Base-by-base conservation (phyloP, 768 basidiomycete species). In the Podaxis sp. region DNA sequence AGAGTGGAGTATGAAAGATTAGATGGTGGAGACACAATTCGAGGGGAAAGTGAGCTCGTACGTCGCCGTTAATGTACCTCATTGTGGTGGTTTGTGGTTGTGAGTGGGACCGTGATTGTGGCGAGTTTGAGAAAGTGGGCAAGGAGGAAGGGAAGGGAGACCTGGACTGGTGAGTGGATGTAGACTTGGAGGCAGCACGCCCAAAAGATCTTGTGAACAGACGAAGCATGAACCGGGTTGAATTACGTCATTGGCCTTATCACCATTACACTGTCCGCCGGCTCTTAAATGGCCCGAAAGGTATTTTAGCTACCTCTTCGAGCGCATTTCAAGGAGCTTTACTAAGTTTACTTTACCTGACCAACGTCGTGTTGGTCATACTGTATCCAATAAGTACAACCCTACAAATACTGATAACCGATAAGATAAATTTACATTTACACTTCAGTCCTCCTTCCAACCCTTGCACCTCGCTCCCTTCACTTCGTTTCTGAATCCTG, bases 51-150 rank as follows among this genome's bases (percentile, higher is more conserved):
- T 40, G 57, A 51, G 55, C 42, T 26, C 68, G 39, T 70, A 72
- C 73, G 64, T 71, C 67, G 44, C 64, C 58, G 38, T 65, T 67
- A 8, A 72, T 72, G 60, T 72, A 72, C 22, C 64, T 66, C 48
- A 68, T 56, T 64, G 48, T 67, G 52, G 6, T 42, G 13, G 42
- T 2, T 24, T 42, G 39, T 6, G 19, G 24, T 39, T 11, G 7
- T 9, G 36, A 15, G 36, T 51, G 24, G 19, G 22, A 9, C 19
- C 8, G 13, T 51, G 49, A 26, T 51, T 24, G 5, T 28, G 26
- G 26, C 12, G 12, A 26, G n/a, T 4, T 15, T 44, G 19, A 51
- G 12, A 15, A 26, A 12, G 9, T 24, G 11, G 22, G 44, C 15
- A 8, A 46, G 19, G 15, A 17, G 44, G 19, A 15, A 46, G 44